A percentile compares a stretch with the other conserved stretches of the same genome.
phyloP scores from a whole-genome alignment of 192 early-diverging fungal species.

The Coemansia sp. region DNA sequence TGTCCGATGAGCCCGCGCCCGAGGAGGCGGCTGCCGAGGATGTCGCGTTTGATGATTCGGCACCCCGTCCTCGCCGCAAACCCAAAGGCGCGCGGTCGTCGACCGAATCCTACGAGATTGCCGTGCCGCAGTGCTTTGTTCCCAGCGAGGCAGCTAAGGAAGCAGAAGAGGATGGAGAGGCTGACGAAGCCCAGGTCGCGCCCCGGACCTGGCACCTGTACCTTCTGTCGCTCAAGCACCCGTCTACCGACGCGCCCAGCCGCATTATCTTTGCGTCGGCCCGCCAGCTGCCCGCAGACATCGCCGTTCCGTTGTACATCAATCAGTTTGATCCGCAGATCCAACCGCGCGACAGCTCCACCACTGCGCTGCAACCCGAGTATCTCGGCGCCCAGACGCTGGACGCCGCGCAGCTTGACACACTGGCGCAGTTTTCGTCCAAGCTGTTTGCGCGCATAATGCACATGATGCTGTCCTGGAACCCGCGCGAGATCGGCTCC shows the following conservation, averaged over 20 bases:
- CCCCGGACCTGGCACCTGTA: slow-evolving; percentile 28
- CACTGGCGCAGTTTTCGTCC: slow-evolving; percentile 55
- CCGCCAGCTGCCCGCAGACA: slow-evolving; percentile 15
- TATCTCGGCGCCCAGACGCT: slow-evolving; percentile 30
- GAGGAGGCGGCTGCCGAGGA: not conserved
- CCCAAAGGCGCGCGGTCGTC: slow-evolving; percentile 28
- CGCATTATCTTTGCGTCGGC: slow-evolving; percentile 17
- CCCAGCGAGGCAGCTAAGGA: too few species aligned
- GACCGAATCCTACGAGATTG: slow-evolving; percentile 12
- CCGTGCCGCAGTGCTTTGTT: slow-evolving; percentile 11
- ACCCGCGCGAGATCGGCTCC: slow-evolving; percentile 50
- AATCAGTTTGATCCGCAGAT: slow-evolving; percentile 12
- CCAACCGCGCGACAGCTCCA: slow-evolving; percentile 2
- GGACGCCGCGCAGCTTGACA: slow-evolving; percentile 31
- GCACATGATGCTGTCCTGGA: slow-evolving; percentile 52
- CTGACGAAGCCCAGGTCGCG: not conserved
- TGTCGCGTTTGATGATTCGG: not conserved
- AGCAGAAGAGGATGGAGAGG: too few species aligned
- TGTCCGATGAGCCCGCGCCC: not conserved
- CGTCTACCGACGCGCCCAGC: not conserved
- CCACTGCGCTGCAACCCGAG: slow-evolving; percentile 4
- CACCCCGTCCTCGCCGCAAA: not conserved
- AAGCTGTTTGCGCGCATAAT: slow-evolving; percentile 48
- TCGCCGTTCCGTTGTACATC: slow-evolving; percentile 28
- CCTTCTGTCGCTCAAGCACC: slow-evolving; percentile 18